phyloP scores from a whole-genome alignment of 768 basidiomycete genomes.

The Collybia mongolica region DNA sequence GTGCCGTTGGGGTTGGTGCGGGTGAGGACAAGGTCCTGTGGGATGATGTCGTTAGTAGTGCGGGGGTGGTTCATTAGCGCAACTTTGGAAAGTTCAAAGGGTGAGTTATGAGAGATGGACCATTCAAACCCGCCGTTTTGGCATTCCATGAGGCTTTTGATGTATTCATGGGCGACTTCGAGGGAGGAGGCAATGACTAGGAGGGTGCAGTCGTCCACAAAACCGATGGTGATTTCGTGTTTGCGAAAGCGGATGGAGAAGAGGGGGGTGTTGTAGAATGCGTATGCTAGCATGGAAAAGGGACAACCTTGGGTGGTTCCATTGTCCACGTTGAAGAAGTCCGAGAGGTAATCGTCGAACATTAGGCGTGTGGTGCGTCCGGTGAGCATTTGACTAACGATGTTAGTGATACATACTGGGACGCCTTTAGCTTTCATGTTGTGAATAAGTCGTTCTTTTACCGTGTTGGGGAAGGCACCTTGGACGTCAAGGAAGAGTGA shows the following conservation, averaged over 20 bases:
- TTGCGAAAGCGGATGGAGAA: too few species aligned
- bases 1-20: too few species aligned
- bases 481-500: background rate
- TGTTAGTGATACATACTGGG: too few species aligned
- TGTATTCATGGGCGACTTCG: background rate
- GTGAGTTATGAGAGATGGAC: background rate
- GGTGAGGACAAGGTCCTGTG: too few species aligned
- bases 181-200: slow-evolving; percentile 14
- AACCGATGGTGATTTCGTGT: slow-evolving; percentile 21
- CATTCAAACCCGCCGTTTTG: slow-evolving; percentile 20
- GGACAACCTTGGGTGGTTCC: slow-evolving; percentile 26
- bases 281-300: slow-evolving; percentile 13
- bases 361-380: too few species aligned
- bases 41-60: too few species aligned
- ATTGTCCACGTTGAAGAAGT: slow-evolving; percentile 15
- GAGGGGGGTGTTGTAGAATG: slow-evolving; percentile 9
- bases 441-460: background rate
- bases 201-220: slow-evolving; percentile 27
- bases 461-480: background rate
- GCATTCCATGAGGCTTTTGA: slow-evolving; percentile 26
- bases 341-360: slow-evolving; percentile 9
- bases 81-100: slow-evolving; percentile 22
- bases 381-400: too few species aligned
- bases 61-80: slow-evolving; percentile 26
- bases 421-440: too few species aligned